Base-by-base conservation (phyloP, 768 basidiomycete genomes). In the Fomitopsis pulvina region DNA sequence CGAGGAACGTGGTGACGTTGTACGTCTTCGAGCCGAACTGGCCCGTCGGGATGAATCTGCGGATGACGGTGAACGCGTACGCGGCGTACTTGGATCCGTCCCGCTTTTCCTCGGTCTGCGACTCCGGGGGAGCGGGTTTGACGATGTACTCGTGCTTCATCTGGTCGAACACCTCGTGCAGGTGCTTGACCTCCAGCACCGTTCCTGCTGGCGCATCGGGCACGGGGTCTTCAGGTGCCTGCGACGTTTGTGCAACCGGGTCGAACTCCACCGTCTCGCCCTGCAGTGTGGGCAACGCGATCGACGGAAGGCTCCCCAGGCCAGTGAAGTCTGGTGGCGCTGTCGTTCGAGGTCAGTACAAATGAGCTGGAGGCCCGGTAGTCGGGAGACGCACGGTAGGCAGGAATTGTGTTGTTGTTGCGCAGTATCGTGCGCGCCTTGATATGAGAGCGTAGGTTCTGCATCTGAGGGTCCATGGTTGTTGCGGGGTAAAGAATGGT, bases 1-100 rank as follows among this genome's bases (percentile, higher is more conserved):
- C 70, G 22, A 82, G 41, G 7, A 52, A 14, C 9, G 60, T 62
- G 6, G 56, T 57, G 27, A 64, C 57, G n/a, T 55, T 62, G 51
- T 53, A 60, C 21, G 52, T 54, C 32, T 54, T 48, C 21, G 47
- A 41, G 21, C 29, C 46, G 6, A 26, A 12, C 25, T 42, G 47
- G n/a, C 47, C 49, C n/a, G 50, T 37, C 16, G 60, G 61, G 24
- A 56, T 59, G 52, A 61, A 61, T 37, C 52, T 54, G 12, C 61
- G 57, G 25, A 62, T 59, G 43, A 64, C 54, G 10, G 60, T 58
- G 51, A 64, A 63, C 25, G 57, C 58, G 47, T 55, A 64, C 38
- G 53, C 61, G 26, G 52, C 50, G 39, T 62, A 64, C 48, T 63
- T 61, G 5, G 51, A 38, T 5, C 50, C 42, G 38, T 55, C 57